Conservation (phyloP, 768 basidiomycete species). For the Panaeolus cyanescens region DNA sequence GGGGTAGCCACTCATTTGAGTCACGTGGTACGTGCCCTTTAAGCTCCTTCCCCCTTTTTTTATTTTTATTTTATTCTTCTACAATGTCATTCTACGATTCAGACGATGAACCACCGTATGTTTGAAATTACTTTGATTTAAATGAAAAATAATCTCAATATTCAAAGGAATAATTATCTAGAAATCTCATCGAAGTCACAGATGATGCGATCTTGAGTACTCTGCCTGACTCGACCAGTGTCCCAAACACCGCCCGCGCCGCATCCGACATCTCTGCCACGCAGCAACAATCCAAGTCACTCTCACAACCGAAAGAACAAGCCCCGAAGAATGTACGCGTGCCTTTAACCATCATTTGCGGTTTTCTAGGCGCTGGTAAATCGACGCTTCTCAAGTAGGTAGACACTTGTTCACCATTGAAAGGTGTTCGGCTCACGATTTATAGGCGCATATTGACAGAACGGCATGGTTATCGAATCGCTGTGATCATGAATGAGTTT, state of each 20-base stretch:
- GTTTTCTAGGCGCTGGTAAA: slow-evolving; percentile 94
- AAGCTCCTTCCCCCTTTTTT: too few relatives aligned
- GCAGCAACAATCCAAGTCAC: not conserved
- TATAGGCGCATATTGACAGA: slow-evolving; percentile 85
- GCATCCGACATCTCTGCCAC: not conserved
- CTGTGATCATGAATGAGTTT: slow-evolving; percentile 98
- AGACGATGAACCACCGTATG: slow-evolving; percentile 24
- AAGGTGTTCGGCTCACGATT: not conserved
- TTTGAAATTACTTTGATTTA: not conserved
- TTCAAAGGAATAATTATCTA: slow-evolving; percentile 6
- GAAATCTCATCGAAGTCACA: slow-evolving; percentile 18
- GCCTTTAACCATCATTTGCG: slow-evolving; percentile 92
- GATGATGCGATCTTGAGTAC: slow-evolving; percentile 10
- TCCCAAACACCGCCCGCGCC: not conserved
- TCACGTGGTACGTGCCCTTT: not conserved
- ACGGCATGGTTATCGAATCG: slow-evolving; percentile 92
- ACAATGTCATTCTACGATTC: slow-evolving; percentile 21
- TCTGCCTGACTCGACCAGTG: not conserved
- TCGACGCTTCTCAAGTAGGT: slow-evolving; percentile 84
- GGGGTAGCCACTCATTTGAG: not conserved
- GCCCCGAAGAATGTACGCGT: slow-evolving; percentile 37
- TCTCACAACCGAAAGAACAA: not conserved
- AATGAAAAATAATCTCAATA: not conserved
- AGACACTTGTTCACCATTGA: not conserved
- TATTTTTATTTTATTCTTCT: slow-evolving; percentile 2